A percentile compares a stretch with the other conserved stretches of the same genome.
phyloP scores from a whole-genome alignment of 495 filamentous ascomycete genomes.

The Thozetella sp. region DNA sequence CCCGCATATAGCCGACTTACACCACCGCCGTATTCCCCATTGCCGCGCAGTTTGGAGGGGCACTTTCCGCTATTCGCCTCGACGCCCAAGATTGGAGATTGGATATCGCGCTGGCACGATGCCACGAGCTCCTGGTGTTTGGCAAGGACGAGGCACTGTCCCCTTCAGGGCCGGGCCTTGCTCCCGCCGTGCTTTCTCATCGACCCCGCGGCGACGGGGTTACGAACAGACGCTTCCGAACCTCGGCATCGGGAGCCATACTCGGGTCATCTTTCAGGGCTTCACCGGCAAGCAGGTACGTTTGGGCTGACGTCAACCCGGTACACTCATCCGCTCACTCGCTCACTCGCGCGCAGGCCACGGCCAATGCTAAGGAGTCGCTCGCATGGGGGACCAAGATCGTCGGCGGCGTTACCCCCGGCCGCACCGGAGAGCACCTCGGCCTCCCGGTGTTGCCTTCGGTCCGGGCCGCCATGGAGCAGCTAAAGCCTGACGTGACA shows the following conservation, averaged over 20 bases:
- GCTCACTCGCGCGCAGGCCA: constrained; percentile 47
- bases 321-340: constrained; percentile 19
- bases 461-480: constrained; percentile 73
- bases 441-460: constrained; percentile 78
- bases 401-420: constrained; percentile 83
- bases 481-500: constrained; percentile 80
- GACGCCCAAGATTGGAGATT: too few relatives aligned
- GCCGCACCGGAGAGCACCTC: constrained; percentile 75
- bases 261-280: constrained; percentile 84
- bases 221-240: constrained; percentile 71
- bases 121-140: neutral
- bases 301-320: constrained; percentile 7
- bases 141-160: neutral
- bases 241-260: constrained; percentile 77
- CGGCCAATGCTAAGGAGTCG: constrained; percentile 80
- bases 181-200: constrained; percentile 8
- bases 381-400: constrained; percentile 86
- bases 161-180: neutral
- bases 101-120: neutral
- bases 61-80: neutral
- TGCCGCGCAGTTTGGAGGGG: neutral
- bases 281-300: constrained; percentile 69
- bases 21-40: neutral
- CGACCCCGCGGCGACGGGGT: constrained; percentile 7
- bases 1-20: neutral